Percentiles rank a stretch among this genome's conserved stretches.
Conservation (phyloP, 148 eudicot species). For the Fagopyrum esculentum region DNA sequence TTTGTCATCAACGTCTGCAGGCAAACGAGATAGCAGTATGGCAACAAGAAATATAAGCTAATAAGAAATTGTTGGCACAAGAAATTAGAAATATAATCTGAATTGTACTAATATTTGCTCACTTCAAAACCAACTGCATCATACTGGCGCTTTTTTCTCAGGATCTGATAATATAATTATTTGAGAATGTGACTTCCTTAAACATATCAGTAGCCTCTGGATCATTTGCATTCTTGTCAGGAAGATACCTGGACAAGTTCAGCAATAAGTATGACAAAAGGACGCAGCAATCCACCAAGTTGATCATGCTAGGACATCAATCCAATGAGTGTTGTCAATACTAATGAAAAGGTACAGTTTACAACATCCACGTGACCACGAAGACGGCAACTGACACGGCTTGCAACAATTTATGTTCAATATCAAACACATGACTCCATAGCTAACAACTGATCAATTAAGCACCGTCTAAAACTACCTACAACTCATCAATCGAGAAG, state of each 20-base stretch:
- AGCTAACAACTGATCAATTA: background rate
- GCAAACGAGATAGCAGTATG: background rate
- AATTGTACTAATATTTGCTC: too few relatives aligned
- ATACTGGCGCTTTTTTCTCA: slow-evolving; percentile 69
- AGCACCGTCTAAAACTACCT: background rate
- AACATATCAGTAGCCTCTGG: slow-evolving; percentile 88
- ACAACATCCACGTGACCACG: background rate
- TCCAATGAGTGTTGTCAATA: background rate
- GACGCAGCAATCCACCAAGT: background rate
- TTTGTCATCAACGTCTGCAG: background rate
- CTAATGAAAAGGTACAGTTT: background rate
- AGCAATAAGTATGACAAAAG: background rate
- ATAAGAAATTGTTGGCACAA: background rate
- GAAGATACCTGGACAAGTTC: slow-evolving; percentile 64
- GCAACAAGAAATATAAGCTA: background rate
- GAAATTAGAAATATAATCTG: too few relatives aligned
- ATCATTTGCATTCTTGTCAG: slow-evolving; percentile 96
- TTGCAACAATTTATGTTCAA: background rate
- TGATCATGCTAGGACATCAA: background rate
- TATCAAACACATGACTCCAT: background rate
- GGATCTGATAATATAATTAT: slow-evolving; percentile 82
- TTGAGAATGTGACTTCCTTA: slow-evolving; percentile 83
- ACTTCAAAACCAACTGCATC: too few relatives aligned
- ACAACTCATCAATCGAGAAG: background rate
- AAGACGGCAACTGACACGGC: background rate